phyloP scores from a whole-genome alignment of 2,329 filamentous ascomycete species.

The Xylaria sp. region DNA sequence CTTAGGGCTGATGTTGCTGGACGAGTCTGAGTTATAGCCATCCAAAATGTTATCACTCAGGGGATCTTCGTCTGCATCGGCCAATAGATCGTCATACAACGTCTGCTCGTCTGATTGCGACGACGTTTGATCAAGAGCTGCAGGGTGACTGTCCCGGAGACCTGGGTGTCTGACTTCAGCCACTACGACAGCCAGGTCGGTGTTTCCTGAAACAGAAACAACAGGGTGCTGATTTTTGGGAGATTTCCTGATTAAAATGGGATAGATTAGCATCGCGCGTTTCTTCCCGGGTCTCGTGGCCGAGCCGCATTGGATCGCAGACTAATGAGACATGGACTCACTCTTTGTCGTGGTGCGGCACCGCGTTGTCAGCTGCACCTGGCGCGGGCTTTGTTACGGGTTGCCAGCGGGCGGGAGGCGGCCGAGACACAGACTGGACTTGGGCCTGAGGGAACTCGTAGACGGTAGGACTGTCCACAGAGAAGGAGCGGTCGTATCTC shows the following conservation, averaged over 20 bases:
- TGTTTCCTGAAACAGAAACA: conserved; percentile 36
- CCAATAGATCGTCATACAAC: conserved; percentile 53
- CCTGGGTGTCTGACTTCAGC: conserved; percentile 45
- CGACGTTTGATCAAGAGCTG: conserved; percentile 54
- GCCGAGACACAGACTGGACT: conserved; percentile 35
- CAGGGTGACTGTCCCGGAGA: conserved; percentile 53
- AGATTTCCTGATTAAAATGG: conserved; percentile 44
- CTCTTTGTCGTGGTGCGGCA: conserved; percentile 41
- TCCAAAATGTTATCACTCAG: conserved; percentile 49
- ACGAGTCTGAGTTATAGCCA: conserved; percentile 49
- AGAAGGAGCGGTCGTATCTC: conserved; percentile 64
- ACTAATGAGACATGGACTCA: conserved; percentile 48
- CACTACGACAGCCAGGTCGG: conserved; percentile 41
- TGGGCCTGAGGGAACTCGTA: conserved; percentile 63
- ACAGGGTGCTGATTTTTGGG: conserved; percentile 37
- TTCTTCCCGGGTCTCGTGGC: conserved; percentile 10
- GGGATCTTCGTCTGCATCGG: conserved; percentile 51
- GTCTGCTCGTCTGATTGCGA: conserved; percentile 58
- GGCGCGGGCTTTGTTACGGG: conserved; percentile 37
- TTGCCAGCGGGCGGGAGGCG: conserved; percentile 35
- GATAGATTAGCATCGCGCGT: conserved; percentile 42
- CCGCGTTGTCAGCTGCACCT: conserved; percentile 28
- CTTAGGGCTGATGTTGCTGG: conserved; percentile 53
- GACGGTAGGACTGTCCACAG: conserved; percentile 69
- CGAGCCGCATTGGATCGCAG: conserved; percentile 42